These are phyloP conservation scores for Trichoderma hamatum DNA, from an alignment of 2,329 filamentous ascomycete genomes.

Conservation along the genomic window DNA sequence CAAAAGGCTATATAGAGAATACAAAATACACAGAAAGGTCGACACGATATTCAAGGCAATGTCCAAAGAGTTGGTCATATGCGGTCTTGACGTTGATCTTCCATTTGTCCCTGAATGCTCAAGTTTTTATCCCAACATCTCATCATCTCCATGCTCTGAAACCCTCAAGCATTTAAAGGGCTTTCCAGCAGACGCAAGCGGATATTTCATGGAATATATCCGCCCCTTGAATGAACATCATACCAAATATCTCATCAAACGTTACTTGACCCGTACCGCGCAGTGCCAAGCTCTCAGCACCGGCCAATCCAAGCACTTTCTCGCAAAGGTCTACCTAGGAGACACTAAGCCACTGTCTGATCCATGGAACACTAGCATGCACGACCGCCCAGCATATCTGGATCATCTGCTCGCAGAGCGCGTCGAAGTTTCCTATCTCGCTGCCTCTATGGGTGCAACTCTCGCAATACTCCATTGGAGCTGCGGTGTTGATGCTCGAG, in stretches of 20 bases:
- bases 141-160: slow-evolving; percentile 20
- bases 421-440: slow-evolving; percentile 7
- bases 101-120: slow-evolving; percentile 23
- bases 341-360: slow-evolving; percentile 27
- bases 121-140: slow-evolving; percentile 21
- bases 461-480: slow-evolving; percentile 35
- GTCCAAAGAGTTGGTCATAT: background rate
- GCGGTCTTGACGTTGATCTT: slow-evolving; percentile 25
- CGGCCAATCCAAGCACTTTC: slow-evolving; percentile 20
- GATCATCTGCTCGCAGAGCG: slow-evolving; percentile 31
- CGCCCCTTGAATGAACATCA: slow-evolving; percentile 28
- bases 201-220: slow-evolving; percentile 30
- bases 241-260: slow-evolving; percentile 26
- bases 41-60: slow-evolving; percentile 21
- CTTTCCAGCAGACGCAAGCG: slow-evolving; percentile 24
- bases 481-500: slow-evolving; percentile 32
- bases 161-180: slow-evolving; percentile 19
- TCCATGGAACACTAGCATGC: slow-evolving; percentile 24
- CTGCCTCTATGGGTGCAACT: slow-evolving; percentile 29
- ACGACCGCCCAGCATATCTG: slow-evolving; percentile 31
- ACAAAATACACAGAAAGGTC: slow-evolving; percentile 18
- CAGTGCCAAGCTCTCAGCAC: slow-evolving; percentile 26
- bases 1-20: slow-evolving; percentile 22
- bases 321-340: slow-evolving; percentile 28
- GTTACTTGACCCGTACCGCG: slow-evolving; percentile 24